Conservation (phyloP, 1,139 yeast genomes). For the Protomyces gravidus region DNA sequence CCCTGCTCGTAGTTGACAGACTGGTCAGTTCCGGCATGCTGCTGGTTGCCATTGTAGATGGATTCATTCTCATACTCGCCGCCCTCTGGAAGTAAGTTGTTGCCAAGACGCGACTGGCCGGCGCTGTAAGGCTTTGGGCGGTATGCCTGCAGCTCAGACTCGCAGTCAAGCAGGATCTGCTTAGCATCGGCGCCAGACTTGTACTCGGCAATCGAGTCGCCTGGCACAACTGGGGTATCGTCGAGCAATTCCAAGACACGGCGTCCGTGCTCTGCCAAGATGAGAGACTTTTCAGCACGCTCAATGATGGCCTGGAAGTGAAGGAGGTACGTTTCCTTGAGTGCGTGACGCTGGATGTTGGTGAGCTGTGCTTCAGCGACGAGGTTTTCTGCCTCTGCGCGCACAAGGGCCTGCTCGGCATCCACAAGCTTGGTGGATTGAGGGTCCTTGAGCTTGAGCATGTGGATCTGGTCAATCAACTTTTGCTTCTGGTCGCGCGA, state of each 20-base stretch:
- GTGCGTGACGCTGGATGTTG: constrained; percentile 79
- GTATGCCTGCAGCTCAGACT: constrained; percentile 33
- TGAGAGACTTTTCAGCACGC: constrained; percentile 75
- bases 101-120: constrained; percentile 23
- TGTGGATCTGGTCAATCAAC: constrained; percentile 78
- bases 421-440: constrained; percentile 76
- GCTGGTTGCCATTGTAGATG: constrained; percentile 23
- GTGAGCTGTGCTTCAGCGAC: constrained; percentile 89
- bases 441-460: constrained; percentile 77
- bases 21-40: constrained; percentile 13
- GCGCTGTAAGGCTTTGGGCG: constrained; percentile 26
- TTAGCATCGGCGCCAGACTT: constrained; percentile 31
- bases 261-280: constrained; percentile 85
- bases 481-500: constrained; percentile 81
- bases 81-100: constrained; percentile 24
- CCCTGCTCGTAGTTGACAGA: constrained; percentile 13
- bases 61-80: constrained; percentile 27
- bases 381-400: constrained; percentile 86
- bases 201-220: constrained; percentile 48
- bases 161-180: constrained; percentile 32
- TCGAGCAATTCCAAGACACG: constrained; percentile 76
- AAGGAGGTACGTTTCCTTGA: constrained; percentile 77
- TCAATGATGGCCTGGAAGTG: constrained; percentile 81
- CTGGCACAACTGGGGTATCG: constrained; percentile 83
- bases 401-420: constrained; percentile 79